Base-by-base conservation (phyloP, 768 basidiomycete genomes). In the Mycena capillaripes region DNA sequence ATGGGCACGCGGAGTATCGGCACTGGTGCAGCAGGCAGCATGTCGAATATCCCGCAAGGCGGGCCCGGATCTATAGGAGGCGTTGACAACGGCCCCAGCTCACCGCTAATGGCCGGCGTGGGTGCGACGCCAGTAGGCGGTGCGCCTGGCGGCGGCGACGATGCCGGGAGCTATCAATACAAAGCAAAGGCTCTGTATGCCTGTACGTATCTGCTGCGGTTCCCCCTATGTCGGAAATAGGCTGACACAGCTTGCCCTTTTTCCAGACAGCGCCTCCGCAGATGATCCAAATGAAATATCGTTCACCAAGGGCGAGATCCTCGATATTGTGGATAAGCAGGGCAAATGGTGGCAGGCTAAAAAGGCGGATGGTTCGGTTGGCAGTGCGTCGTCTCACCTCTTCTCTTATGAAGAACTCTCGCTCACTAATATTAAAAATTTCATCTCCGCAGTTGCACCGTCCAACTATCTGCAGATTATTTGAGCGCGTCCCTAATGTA, bases 261-360 rank as follows among this genome's bases (percentile, higher is more conserved):
- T 44, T 48, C 32, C 82, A 99, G 97, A 99, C 84, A 90, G 89
- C 58, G 97, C 97, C n/a, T 95, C 94, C 3, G 86, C 94, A 32
- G 97, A 98, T 69, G 98, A 99, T 81, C 95, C 97, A 16, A 98
- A 95, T 79, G 98, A 99, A 83, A 93, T 99, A 46, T 95, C 95
- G 57, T 98, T 99, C 82, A 78, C 84, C 61, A 98, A 98, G 81
- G 96, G 96, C 64, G 97, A 98, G 78, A 86, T 96, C 46, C 89
- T 99, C 73, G 96, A 98, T 73, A 93, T 99, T 65, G 81, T 97
- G 68, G 97, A 99, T 83, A 96, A 95, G 82, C 91, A 95, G 77
- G 95, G 95, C 59, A 95, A 96, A 79, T 96, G 95, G 95, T 97
- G 95, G 95, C 95, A 95, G 78, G 93, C 95, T 40, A 91, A 84